Evolutionary conservation across 2,329 filamentous ascomycete species (phyloP), one percentile per base, ranked within the genome.

Genomic region (Westerdykella aurantiaca): DNA sequence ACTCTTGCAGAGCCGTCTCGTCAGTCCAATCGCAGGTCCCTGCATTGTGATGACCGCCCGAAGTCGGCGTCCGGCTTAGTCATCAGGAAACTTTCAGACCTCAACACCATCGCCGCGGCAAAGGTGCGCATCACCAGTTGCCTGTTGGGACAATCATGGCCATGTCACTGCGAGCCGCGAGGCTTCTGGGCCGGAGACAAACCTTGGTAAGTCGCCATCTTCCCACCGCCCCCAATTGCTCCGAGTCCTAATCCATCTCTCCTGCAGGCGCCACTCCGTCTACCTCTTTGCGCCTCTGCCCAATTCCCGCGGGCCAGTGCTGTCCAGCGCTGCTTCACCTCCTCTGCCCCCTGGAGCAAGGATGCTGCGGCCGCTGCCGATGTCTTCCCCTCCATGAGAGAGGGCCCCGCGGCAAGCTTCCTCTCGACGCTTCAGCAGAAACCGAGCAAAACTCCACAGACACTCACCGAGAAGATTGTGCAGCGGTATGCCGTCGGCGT

Each of bases 391-490:
- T 77, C 82, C 2, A 79, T 85, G 61, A 72, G 80, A 44, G 76
- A 84, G 46, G 77, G 77, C 50, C 67, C 77, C 2, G 58, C 69
- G 4, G 72, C 88, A 13, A 80, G 86, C 56, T 82, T 88, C 47
- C 79, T 95, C 49, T 81, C 94, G 51, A 81, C 85, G 34, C 83
- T 87, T 29, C 78, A 65, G 38, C 60, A 67, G 14, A 63, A 60
- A 31, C 56, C 72, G 22, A 63, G 67, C 18, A 56, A 58, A 14
- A 67, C 69, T 2, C 79, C 86, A 0, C 89, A 95, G 69, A 96
- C 87, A 2, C 69, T 95, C 41, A 93, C 87, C 2, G 90, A 96
- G 67, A 95, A 95, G 74, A 95, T 96, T 46, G 83, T 95, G 0
- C 90, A 96, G 66, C 71, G 77, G 13, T 84, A 95, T 67, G 78